Evolutionary conservation across 2,329 filamentous ascomycete genomes (phyloP).

Genomic region (Fusarium sp.): DNA sequence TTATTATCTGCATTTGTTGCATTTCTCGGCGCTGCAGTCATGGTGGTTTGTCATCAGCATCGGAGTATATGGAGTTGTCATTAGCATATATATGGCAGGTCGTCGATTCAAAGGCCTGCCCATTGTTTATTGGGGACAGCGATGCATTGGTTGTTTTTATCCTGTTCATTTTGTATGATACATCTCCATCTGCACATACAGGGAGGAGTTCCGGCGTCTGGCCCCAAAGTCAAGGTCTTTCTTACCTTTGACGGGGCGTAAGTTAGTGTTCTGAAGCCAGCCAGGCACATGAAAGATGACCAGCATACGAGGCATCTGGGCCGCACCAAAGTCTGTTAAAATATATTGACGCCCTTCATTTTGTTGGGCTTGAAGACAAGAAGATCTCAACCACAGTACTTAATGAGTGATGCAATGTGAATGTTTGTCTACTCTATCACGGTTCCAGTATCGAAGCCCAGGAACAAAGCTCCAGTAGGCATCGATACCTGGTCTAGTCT

Average conservation of each 20-base stretch:
- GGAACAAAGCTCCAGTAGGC: neutral
- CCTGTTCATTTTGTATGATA: conserved; percentile 33
- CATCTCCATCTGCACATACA: conserved; percentile 32
- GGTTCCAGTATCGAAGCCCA: neutral
- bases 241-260: conserved; percentile 10
- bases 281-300: conserved; percentile 16
- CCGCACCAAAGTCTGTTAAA: conserved; percentile 24
- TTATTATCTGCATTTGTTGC: conserved; percentile 27
- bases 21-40: conserved; percentile 37
- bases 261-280: conserved; percentile 21
- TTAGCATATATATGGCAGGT: conserved; percentile 33
- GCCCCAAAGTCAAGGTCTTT: conserved; percentile 4
- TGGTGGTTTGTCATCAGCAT: conserved; percentile 29
- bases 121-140: conserved; percentile 19
- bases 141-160: conserved; percentile 18
- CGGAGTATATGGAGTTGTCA: conserved; percentile 25
- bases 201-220: conserved; percentile 29
- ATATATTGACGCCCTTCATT: conserved; percentile 18
- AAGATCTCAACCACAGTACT: neutral
- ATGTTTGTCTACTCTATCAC: neutral
- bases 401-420: neutral
- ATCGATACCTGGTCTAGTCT: conserved; percentile 8
- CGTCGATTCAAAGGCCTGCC: conserved; percentile 12
- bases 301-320: conserved; percentile 22
- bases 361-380: conserved; percentile 25